These are phyloP conservation scores for Corrigiola litoralis DNA, from an alignment of 179 eudicot genomes.

Conservation along the genomic window DNA sequence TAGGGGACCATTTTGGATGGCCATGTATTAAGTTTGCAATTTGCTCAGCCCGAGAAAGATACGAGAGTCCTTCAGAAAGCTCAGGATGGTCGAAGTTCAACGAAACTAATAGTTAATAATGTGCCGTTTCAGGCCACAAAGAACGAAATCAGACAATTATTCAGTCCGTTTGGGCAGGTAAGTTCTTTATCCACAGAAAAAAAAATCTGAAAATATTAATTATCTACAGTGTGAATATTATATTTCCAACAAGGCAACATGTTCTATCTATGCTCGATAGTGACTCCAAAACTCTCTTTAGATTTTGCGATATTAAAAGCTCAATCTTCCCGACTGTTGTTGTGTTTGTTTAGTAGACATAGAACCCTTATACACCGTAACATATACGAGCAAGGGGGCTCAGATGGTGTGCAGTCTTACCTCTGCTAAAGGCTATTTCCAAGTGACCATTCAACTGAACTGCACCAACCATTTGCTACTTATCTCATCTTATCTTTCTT, in stretches of 20 bases:
- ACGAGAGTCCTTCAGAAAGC: constrained; percentile 43
- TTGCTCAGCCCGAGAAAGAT: constrained; percentile 65
- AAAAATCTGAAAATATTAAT: background rate
- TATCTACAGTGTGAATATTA: background rate
- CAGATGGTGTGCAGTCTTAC: too few species aligned
- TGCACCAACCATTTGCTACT: too few species aligned
- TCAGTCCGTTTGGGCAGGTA: constrained; percentile 95
- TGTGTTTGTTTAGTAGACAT: too few species aligned
- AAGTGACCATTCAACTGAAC: too few species aligned
- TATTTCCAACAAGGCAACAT: background rate
- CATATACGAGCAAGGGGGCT: too few species aligned
- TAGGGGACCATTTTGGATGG: constrained; percentile 98
- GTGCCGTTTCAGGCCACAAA: constrained; percentile 96
- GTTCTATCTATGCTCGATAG: background rate
- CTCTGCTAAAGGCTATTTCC: too few species aligned
- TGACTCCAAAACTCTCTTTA: background rate
- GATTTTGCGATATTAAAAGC: too few species aligned
- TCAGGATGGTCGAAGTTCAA: constrained; percentile 68
- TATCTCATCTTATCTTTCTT: too few species aligned
- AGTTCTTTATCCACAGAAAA: background rate
- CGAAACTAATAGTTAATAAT: constrained; percentile 84
- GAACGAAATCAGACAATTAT: constrained; percentile 80
- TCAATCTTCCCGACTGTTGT: too few species aligned
- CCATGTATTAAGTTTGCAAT: constrained; percentile 85
- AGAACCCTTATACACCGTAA: too few species aligned